Base-by-base conservation (phyloP, 257 asterid species). In the Fraxinus anomala region DNA sequence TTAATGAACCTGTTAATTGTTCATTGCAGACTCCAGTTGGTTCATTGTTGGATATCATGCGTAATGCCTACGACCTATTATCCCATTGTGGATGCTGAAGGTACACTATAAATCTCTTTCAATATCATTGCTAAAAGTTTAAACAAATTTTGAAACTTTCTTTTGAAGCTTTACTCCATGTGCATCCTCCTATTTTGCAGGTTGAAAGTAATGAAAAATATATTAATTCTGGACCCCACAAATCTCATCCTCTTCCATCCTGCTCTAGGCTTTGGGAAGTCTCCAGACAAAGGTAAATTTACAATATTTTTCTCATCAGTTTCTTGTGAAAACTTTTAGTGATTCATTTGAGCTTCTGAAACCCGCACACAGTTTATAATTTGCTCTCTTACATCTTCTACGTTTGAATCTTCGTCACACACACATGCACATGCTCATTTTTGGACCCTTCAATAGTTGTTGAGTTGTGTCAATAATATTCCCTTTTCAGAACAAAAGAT, bases 251-350 rank as follows among this genome's bases (percentile, higher is more conserved):
- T 93, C 83, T 96, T 96, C 78, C 98, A 96, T 85, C 99, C 99
- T 79, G 97, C 99, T 85, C 88, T 96, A 70, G 98, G 98, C 68
- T 96, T 79, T 96, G 99, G 99, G 96, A 92, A 88, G 89, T 96
- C 87, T 92, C 84, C 73, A 87, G 95, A 79, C 98, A 85, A 93
- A 93, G 88, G 98, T 91, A 79, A 81, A 82, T 78, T 51, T 28
- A n/a, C 39, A 34, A 23, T 66, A 74, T n/a, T n/a, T 56, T 56
- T 34, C 42, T 23, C 59, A 44, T 73, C 26, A 31, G 39, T 74
- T 72, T 81, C 66, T 68, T 77, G 24, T 9, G 65, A 72, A 36
- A 78, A 75, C 37, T 36, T 36, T 21, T 47, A 73, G 37, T 75
- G 3, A 84, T 87, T 81, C 85, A 79, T 69, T 73, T 87, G 84